These are phyloP conservation scores for Murraya paniculata DNA, from an alignment of 345 rosid genomes.

Conservation along the genomic window DNA sequence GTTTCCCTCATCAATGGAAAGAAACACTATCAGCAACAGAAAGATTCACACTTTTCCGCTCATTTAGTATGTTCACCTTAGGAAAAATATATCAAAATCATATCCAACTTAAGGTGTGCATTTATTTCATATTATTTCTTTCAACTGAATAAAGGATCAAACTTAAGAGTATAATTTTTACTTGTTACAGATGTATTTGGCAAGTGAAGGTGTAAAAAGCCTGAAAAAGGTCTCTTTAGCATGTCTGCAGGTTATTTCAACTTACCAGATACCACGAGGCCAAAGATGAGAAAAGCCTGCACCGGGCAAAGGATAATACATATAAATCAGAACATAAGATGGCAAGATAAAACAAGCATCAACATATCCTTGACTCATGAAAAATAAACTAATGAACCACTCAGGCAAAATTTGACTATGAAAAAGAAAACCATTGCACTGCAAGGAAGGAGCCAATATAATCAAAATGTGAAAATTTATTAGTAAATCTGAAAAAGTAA, in stretches of 20 bases:
- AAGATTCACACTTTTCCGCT: not conserved
- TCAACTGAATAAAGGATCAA: too few species aligned
- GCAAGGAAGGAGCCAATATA: not conserved
- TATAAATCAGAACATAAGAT: slow-evolving; percentile 13
- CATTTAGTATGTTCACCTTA: not conserved
- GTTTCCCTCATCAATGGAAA: not conserved
- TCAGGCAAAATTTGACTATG: not conserved
- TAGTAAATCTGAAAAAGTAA: not conserved
- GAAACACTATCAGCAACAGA: not conserved
- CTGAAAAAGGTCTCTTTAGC: not conserved
- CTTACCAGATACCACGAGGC: slow-evolving; percentile 86
- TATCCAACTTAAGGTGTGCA: too few species aligned
- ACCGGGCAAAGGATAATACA: slow-evolving; percentile 5
- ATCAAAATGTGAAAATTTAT: not conserved
- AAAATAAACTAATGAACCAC: slow-evolving; percentile 9
- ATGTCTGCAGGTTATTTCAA: slow-evolving; percentile 9
- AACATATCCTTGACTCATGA: not conserved
- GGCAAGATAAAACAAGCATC: slow-evolving; percentile 5
- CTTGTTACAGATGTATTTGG: not conserved
- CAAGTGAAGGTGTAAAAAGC: slow-evolving; percentile 2
- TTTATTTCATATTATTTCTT: too few species aligned
- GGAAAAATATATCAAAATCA: not conserved
- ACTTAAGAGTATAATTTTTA: too few species aligned
- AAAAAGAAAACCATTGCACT: not conserved
- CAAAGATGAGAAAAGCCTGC: slow-evolving; percentile 67